Base-by-base conservation (phyloP, 805 yeast genomes). In the Barnettozyma vustinii region DNA sequence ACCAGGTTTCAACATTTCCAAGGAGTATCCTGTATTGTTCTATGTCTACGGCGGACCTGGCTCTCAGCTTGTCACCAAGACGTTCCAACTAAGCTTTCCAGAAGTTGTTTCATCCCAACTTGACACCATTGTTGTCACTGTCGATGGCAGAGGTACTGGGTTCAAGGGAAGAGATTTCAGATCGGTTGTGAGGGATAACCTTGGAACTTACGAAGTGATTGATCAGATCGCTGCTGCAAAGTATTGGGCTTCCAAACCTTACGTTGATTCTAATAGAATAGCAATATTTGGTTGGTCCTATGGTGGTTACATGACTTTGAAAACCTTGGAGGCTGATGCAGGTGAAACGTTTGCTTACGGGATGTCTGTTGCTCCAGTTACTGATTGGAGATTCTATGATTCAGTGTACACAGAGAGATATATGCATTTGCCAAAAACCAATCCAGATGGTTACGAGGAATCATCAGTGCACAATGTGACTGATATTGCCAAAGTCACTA, bases 231-330 rank as follows among this genome's bases (percentile, higher is more conserved):
- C 80, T 0, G 96, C 95, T 5, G 99, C 96, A 2, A 79, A 80
- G 54, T 54, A 73, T 1, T 92, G 94, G 85, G 74, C 79, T 3
- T 43, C 67, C 4, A 78, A 76, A 56, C 51, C 72, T 2, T 92
- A 84, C 60, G 84, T 94, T 39, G 87, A 91, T 62, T 65, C 71
- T 21, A 69, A 75, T 4, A 76, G 79, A 52, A 81, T 88, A 12
- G 95, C 96, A 0, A 79, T 92, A 48, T 94, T 97, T 92, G 99
- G 99, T 9, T 94, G 99, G 99, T 87, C 96, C 20, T 94, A 92
- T 63, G 99, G 99, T 43, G 99, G 98, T 0, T 94, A 80, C 63
- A 77, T 89, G 75, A 90, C 99, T 0, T 75, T 94, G 57, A 94
- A 91, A 67, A 85, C 96, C 0, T 70, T 94, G 42, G 98, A 94